These are phyloP conservation scores for Tetrahymena borealis DNA, from an alignment of 73 alveolate genomes.

Conservation along the genomic window DNA sequence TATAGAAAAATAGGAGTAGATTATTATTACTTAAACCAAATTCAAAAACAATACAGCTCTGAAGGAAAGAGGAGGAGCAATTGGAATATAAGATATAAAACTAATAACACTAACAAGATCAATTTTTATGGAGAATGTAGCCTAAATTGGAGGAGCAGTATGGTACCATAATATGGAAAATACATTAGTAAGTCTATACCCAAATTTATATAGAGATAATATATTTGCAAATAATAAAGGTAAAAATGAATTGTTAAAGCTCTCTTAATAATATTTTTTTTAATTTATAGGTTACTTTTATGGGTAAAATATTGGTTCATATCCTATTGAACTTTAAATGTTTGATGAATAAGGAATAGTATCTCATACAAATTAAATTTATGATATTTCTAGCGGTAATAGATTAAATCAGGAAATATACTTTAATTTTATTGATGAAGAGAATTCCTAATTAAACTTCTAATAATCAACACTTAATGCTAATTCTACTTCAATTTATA, in stretches of 20 bases:
- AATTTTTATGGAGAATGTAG: neutral
- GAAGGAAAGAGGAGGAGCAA: neutral
- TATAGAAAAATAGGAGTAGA: neutral
- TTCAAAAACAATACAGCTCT: neutral
- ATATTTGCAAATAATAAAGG: neutral
- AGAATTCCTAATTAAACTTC: neutral
- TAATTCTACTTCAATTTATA: neutral
- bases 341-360: neutral
- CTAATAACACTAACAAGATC: neutral
- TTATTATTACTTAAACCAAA: neutral
- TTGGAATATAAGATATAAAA: neutral
- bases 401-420: neutral
- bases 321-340: neutral
- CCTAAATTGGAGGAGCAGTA: neutral
- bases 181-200: neutral
- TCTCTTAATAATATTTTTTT: neutral
- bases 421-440: neutral
- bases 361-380: neutral
- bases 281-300: neutral
- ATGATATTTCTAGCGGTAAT: neutral
- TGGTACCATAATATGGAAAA: neutral
- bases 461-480: neutral
- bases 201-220: neutral
- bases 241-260: neutral
- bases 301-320: neutral